These are phyloP conservation scores for Vigna mungo DNA, from an alignment of 306 rosid species.

Conservation along the genomic window DNA sequence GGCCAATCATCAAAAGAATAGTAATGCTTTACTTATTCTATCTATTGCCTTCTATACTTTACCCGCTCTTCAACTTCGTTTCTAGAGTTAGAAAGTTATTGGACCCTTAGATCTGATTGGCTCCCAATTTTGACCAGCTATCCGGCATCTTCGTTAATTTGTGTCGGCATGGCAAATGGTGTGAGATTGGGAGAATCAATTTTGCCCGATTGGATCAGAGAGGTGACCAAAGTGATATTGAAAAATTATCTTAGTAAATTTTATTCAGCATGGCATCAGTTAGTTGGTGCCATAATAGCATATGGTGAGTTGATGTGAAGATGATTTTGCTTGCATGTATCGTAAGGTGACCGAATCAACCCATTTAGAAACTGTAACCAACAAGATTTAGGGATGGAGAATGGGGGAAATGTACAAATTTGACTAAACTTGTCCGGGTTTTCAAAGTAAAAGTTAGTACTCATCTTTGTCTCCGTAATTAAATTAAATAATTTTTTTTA, in stretches of 20 bases:
- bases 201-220: background rate
- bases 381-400: too few species aligned
- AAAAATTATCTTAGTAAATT: too few species aligned
- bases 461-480: too few species aligned
- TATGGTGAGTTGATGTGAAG: too few species aligned
- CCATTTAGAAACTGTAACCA: background rate
- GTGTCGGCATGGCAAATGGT: background rate
- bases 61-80: constrained; percentile 6
- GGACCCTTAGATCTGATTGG: background rate
- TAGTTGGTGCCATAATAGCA: too few species aligned
- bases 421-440: too few species aligned
- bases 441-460: too few species aligned
- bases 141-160: background rate
- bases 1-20: constrained; percentile 19
- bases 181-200: constrained; percentile 1
- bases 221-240: background rate
- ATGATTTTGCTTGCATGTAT: too few species aligned
- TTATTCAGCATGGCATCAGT: too few species aligned
- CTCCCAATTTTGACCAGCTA: background rate
- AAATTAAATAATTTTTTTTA: too few species aligned
- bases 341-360: background rate
- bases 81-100: background rate
- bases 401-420: too few species aligned
- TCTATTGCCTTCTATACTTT: constrained; percentile 3
- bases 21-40: constrained; percentile 6